Evolutionary conservation across 495 filamentous ascomycete genomes (phyloP).

Genomic region (Hypoxylon intermedium): DNA sequence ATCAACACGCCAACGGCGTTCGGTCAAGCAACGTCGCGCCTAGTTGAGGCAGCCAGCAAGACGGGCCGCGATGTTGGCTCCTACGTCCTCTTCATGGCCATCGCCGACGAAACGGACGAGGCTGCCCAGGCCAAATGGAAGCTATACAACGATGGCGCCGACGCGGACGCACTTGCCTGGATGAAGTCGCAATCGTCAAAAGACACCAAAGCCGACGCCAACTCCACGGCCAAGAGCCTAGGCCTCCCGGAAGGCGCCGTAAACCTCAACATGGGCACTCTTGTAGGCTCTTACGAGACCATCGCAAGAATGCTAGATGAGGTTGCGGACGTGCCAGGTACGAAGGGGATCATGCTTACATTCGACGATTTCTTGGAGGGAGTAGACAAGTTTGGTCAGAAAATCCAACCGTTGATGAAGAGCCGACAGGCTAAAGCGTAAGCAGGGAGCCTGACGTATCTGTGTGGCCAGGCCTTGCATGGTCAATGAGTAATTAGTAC

Average conservation of each 20-base stretch:
- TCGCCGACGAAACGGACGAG: slow-evolving; percentile 45
- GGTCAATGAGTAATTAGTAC: neutral
- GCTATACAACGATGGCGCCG: slow-evolving; percentile 41
- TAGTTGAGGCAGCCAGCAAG: slow-evolving; percentile 37
- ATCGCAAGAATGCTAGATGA: slow-evolving; percentile 44
- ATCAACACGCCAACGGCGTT: slow-evolving; percentile 42
- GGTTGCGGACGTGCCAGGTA: slow-evolving; percentile 38
- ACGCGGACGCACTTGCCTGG: slow-evolving; percentile 41
- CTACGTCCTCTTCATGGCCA: slow-evolving; percentile 45
- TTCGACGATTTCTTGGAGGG: slow-evolving; percentile 45
- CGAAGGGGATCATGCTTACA: slow-evolving; percentile 46
- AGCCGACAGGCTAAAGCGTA: slow-evolving; percentile 31
- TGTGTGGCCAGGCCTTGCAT: too few species aligned
- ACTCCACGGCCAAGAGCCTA: slow-evolving; percentile 38
- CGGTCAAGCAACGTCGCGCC: slow-evolving; percentile 26
- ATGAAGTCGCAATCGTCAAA: slow-evolving; percentile 41
- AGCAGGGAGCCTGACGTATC: neutral
- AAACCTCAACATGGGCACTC: slow-evolving; percentile 43
- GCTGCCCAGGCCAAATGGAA: slow-evolving; percentile 43
- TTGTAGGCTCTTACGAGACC: slow-evolving; percentile 41
- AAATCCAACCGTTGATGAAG: slow-evolving; percentile 44
- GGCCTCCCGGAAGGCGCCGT: slow-evolving; percentile 40
- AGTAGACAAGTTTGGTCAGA: slow-evolving; percentile 41
- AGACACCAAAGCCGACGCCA: slow-evolving; percentile 41
- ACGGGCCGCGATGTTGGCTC: slow-evolving; percentile 40